Percentiles rank a stretch among this genome's conserved stretches.
Conservation (phyloP, 2,329 filamentous ascomycete genomes). For the Ascochyta clinopodiicola region DNA sequence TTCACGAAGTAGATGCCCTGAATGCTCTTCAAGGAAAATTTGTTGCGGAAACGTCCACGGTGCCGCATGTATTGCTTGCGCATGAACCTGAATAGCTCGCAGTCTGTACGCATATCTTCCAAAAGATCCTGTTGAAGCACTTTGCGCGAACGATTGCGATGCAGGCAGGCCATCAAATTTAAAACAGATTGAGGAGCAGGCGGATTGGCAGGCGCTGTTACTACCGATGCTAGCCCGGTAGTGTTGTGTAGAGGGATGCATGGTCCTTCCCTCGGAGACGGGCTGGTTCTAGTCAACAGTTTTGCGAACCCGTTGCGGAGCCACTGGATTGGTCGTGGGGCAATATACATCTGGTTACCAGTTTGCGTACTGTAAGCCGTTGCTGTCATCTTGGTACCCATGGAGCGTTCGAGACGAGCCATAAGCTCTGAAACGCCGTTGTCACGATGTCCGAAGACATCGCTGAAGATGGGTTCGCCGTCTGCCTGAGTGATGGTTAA, state of each 20-base stretch:
- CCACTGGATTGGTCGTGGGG: slow-evolving; percentile 11
- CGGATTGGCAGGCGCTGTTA: neutral
- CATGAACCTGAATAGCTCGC: slow-evolving; percentile 27
- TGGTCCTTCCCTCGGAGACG: slow-evolving; percentile 18
- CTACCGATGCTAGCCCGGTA: neutral
- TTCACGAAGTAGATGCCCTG: slow-evolving; percentile 32
- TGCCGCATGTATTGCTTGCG: slow-evolving; percentile 15
- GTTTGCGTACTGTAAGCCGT: neutral
- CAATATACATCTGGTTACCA: slow-evolving; percentile 14
- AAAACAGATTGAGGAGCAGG: neutral
- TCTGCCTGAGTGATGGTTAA: slow-evolving; percentile 18
- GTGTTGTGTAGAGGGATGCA: neutral
- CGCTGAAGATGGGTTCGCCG: slow-evolving; percentile 21
- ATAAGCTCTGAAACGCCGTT: slow-evolving; percentile 19
- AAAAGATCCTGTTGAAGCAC: slow-evolving; percentile 27
- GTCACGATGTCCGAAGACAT: slow-evolving; percentile 20
- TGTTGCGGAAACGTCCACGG: slow-evolving; percentile 12
- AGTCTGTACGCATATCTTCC: slow-evolving; percentile 24
- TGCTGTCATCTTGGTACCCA: slow-evolving; percentile 4
- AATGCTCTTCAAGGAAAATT: slow-evolving; percentile 24
- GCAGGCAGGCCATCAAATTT: slow-evolving; percentile 31
- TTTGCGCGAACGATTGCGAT: slow-evolving; percentile 17
- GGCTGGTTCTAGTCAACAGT: neutral
- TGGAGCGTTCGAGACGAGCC: slow-evolving; percentile 12
- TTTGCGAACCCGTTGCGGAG: slow-evolving; percentile 1